Conservation (phyloP, 176 grass and related monocot species). For the Dactylis glomerata region DNA sequence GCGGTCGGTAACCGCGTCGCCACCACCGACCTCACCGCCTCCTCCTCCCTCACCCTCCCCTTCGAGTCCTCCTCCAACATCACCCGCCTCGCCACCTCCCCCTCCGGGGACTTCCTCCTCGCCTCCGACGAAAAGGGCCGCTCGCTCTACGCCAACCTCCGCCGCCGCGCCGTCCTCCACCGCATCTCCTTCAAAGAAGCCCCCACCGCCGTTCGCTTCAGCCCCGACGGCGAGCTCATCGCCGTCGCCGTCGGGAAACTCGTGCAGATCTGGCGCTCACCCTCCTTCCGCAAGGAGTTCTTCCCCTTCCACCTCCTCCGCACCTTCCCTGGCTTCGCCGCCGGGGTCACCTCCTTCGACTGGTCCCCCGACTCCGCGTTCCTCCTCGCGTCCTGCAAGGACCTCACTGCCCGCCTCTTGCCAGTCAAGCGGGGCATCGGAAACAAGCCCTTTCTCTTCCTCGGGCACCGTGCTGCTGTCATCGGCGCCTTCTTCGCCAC, state of each 20-base stretch:
- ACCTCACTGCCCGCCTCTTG: slow-evolving; percentile 67
- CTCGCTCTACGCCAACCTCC: slow-evolving; percentile 68
- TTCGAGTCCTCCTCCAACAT: slow-evolving; percentile 84
- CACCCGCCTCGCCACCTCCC: slow-evolving; percentile 59
- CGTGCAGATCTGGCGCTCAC: slow-evolving; percentile 91
- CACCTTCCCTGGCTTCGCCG: slow-evolving; percentile 68
- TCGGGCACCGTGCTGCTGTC: slow-evolving; percentile 65
- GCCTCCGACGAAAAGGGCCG: slow-evolving; percentile 52
- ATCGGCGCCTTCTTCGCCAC: slow-evolving; percentile 67
- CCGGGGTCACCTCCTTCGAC: slow-evolving; percentile 72
- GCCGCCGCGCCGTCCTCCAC: slow-evolving; percentile 73
- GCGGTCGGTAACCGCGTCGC: slow-evolving; percentile 76
- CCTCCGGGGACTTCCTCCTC: slow-evolving; percentile 70
- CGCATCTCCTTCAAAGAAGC: slow-evolving; percentile 66
- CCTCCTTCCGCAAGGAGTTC: slow-evolving; percentile 84
- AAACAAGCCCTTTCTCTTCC: slow-evolving; percentile 75
- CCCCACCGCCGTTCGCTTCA: slow-evolving; percentile 64
- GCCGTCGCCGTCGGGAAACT: slow-evolving; percentile 79
- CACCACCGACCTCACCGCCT: slow-evolving; percentile 66
- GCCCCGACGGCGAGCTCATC: slow-evolving; percentile 68
- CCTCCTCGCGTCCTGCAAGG: slow-evolving; percentile 84
- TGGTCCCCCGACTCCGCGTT: slow-evolving; percentile 85
- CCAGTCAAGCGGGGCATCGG: slow-evolving; percentile 47
- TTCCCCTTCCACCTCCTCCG: slow-evolving; percentile 89
- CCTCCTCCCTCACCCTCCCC: slow-evolving; percentile 67